phyloP scores from a whole-genome alignment of 2,329 filamentous ascomycete species.

The Verticillium tricorpus region DNA sequence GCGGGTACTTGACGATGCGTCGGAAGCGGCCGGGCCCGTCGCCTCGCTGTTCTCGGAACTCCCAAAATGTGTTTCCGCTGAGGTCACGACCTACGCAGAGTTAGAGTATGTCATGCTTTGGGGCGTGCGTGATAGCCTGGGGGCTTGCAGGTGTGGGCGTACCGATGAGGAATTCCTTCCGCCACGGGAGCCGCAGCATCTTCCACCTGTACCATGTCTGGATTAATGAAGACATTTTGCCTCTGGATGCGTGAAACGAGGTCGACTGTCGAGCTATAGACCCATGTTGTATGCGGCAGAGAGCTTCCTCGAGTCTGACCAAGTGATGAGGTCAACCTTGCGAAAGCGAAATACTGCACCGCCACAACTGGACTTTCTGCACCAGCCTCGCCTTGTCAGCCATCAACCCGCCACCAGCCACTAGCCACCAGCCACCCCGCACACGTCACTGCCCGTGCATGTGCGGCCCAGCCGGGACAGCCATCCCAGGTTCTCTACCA shows the following conservation, averaged over 20 bases:
- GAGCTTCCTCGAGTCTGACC: background rate
- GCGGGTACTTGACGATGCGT: constrained; percentile 57
- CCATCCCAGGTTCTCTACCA: constrained; percentile 5
- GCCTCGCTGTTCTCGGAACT: constrained; percentile 51
- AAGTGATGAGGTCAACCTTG: constrained; percentile 14
- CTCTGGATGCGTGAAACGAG: background rate
- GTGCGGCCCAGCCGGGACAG: background rate
- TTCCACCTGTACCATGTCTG: constrained; percentile 58
- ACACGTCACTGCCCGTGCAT: constrained; percentile 12
- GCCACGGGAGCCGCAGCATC: constrained; percentile 57
- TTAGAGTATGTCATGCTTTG: background rate
- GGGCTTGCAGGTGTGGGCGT: constrained; percentile 16
- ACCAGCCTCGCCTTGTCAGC: constrained; percentile 8
- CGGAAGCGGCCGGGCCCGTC: constrained; percentile 43
- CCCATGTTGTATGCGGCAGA: constrained; percentile 6
- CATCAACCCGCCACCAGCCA: constrained; percentile 1
- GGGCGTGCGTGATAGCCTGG: background rate
- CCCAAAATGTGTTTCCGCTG: constrained; percentile 65
- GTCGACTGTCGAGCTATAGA: constrained; percentile 4
- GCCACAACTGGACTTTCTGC: constrained; percentile 8
- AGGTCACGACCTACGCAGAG: constrained; percentile 54
- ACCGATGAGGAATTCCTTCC: constrained; percentile 60
- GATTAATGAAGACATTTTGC: constrained; percentile 8
- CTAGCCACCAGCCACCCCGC: constrained; percentile 13
- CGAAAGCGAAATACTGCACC: constrained; percentile 8